Evolutionary conservation across 768 basidiomycete genomes (phyloP), one percentile per base, ranked within the genome.

Genomic region (Russula compacta): DNA sequence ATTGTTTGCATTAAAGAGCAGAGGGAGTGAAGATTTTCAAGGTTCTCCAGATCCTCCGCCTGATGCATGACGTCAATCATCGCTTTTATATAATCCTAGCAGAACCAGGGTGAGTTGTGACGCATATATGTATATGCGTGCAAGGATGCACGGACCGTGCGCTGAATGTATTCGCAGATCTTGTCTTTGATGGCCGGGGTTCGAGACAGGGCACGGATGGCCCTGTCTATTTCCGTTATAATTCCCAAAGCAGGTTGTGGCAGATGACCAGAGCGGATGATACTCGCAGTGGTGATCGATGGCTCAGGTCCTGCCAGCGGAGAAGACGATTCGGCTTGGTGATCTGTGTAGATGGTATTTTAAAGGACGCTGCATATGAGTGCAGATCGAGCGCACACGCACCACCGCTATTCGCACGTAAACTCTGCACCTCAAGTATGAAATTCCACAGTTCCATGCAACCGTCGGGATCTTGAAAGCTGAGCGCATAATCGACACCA

Each of bases 361-460:
- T 66, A 48, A 67, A 51, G 64, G 64, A 21, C 51, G 56, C 9
- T 48, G 51, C 42, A 36, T 43, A 15, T n/a, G 35, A 47, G 32
- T 38, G 39, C 53, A 56, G 61, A 40, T 33, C 35, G n/a, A 40
- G 10, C 33, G 39, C n/a, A 53, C 60, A 76, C 83, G 67, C 64
- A 88, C 86, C 83, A 72, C 75, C 76, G 29, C 74, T 73, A 67
- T 83, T 83, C 79, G 92, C 80, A 70, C 95, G 92, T 52, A 66
- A 59, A 61, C 84, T 81, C 72, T 94, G 92, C 36, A 98, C 92
- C 69, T 95, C 92, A 64, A 82, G 76, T 67, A 99, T 95, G 72
- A 98, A 99, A 68, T 88, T 89, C 95, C 97, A 99, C 52, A 98
- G 91, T 76, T 98, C 94, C 36, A 85, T 80, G 67, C 95, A 99